Conservation (phyloP, 164 flowering plant genomes). For the Stephania yunnanensis region DNA sequence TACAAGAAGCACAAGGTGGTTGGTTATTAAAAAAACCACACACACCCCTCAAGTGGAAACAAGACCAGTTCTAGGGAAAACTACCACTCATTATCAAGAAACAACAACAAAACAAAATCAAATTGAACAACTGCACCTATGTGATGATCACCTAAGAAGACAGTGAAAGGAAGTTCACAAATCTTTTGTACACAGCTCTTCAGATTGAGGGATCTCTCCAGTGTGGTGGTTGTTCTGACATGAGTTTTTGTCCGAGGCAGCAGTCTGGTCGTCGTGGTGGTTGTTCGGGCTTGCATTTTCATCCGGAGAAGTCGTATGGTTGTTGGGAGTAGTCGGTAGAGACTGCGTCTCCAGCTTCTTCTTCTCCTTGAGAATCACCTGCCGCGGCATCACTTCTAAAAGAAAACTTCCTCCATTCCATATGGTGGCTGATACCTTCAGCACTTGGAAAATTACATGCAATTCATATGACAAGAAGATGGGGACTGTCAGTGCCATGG, state of each 20-base stretch:
- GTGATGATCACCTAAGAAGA: not conserved
- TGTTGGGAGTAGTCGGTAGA: conserved; percentile 13
- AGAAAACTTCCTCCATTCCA: conserved; percentile 97
- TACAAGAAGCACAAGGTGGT: not conserved
- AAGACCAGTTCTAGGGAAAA: not conserved
- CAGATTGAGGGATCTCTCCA: conserved; percentile 15
- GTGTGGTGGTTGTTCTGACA: conserved; percentile 11
- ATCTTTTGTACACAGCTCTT: conserved; percentile 7
- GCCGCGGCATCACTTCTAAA: conserved; percentile 93
- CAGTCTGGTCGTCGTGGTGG: not conserved
- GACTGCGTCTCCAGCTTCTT: conserved; percentile 61
- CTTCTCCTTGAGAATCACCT: conserved; percentile 83
- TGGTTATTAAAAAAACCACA: not conserved
- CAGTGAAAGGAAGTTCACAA: conserved; percentile 11
- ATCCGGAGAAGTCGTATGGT: conserved; percentile 1
- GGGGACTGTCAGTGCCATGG: conserved; percentile 89
- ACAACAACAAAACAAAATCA: too few relatives aligned
- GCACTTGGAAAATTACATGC: conserved; percentile 69
- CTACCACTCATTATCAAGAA: not conserved
- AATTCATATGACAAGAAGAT: conserved; percentile 76
- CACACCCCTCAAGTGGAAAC: not conserved
- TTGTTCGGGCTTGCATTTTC: conserved; percentile 13
- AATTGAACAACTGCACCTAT: not conserved
- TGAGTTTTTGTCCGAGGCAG: not conserved
- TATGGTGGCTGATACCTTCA: conserved; percentile 76